These are phyloP conservation scores for Ashbya aceris DNA, from an alignment of 1,139 yeast genomes.

Conservation along the genomic window DNA sequence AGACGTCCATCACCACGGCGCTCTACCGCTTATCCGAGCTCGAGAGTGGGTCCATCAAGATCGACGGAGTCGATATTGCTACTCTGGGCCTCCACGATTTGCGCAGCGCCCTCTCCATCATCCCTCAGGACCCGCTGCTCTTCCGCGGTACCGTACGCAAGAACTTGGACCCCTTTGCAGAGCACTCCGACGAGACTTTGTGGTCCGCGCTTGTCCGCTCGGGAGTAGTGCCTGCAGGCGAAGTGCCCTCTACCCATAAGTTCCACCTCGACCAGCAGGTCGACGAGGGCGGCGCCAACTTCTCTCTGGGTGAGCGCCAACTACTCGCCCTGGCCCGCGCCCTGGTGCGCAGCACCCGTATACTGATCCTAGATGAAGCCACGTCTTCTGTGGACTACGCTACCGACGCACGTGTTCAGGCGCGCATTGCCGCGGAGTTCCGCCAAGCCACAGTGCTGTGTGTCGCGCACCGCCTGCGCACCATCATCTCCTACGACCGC, in stretches of 20 bases:
- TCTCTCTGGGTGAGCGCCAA: constrained; percentile 73
- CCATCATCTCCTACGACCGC: constrained; percentile 56
- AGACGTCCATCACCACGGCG: constrained; percentile 51
- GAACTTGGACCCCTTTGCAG: constrained; percentile 52
- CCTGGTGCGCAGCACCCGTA: constrained; percentile 56
- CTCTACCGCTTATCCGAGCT: constrained; percentile 44
- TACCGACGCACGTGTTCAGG: constrained; percentile 64
- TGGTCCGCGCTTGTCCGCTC: constrained; percentile 52
- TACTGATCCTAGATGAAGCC: constrained; percentile 71
- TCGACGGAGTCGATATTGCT: constrained; percentile 45
- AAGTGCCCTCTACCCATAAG: constrained; percentile 33
- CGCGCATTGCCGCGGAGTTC: constrained; percentile 54
- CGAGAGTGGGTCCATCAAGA: constrained; percentile 35
- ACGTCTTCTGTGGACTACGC: constrained; percentile 76
- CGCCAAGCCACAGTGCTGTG: constrained; percentile 60
- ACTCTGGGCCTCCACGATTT: constrained; percentile 41
- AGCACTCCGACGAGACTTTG: constrained; percentile 42
- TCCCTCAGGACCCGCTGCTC: constrained; percentile 64
- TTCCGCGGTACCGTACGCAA: constrained; percentile 53
- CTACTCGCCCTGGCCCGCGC: constrained; percentile 70
- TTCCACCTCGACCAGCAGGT: constrained; percentile 60
- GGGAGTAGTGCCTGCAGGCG: constrained; percentile 29
- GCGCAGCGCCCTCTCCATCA: constrained; percentile 48
- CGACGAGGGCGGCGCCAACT: constrained; percentile 66
- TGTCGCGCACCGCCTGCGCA: constrained; percentile 69